Evolutionary conservation across 306 rosid species (phyloP), one percentile per base, ranked within the genome.

Genomic region (Fragaria nilgerrensis): DNA sequence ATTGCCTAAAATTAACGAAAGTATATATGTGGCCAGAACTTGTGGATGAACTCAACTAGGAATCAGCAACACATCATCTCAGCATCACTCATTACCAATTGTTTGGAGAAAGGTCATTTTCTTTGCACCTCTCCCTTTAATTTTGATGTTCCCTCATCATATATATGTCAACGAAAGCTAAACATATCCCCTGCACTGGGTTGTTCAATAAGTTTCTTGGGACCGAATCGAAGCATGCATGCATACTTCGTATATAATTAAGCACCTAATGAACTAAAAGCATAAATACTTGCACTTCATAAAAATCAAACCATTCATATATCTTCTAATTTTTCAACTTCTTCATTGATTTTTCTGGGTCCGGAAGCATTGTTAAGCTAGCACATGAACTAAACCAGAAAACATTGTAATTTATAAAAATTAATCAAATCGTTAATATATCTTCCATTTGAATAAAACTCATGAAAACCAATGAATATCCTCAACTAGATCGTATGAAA

Each of bases 21-120:
- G 1, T 23, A 9, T 20, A 16, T 59, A 14, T 27, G 34, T 61
- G 66, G 39, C 3, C 37, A 62, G 67, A 27, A 61, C 37, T 61
- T 61, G 39, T 65, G 47, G 70, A 7, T 65, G 47, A 65, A 65
- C 25, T 65, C 23, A 34, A 65, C 45, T 36, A 36, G 47, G 70
- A 36, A 17, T 65, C 25, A 43, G n/a, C 5, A 63, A 8, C 23
- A 27, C 14, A 71, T 67, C 29, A 68, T 49, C n/a, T 23, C 44
- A 19, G 12, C 80, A 52, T 50, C 44, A 34, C n/a, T n/a, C 36
- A 23, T 12, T 22, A 66, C 37, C 78, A 81, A 83, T 75, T 49
- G 80, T 81, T 82, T 76, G 82, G 85, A 82, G 81, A 81, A 25
- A 68, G 34, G 85, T 86, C 88, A 3, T 77, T 85, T 74, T 85